Percentiles rank a stretch among this genome's conserved stretches.
phyloP scores from a whole-genome alignment of 202 grass and related monocot species.

The Saccharum hybrid region DNA sequence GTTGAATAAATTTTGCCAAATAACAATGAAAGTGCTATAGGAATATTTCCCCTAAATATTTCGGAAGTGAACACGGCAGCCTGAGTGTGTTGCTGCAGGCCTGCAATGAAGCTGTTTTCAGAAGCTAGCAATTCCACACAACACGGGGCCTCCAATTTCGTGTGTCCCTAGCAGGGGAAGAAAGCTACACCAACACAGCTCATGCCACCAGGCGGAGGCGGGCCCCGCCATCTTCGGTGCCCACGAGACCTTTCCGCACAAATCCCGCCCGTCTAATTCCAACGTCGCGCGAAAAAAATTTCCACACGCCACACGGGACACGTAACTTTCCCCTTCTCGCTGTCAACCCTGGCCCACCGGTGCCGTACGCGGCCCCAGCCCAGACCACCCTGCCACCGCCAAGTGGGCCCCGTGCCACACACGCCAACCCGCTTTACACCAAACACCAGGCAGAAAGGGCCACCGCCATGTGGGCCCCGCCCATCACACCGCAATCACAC shows the following conservation, averaged over 20 bases:
- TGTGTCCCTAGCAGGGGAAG: conserved; percentile 47
- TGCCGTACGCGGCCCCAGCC: conserved; percentile 9
- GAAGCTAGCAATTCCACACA: neutral
- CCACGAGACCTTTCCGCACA: conserved; percentile 65
- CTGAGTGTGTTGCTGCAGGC: neutral
- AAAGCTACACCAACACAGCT: conserved; percentile 60
- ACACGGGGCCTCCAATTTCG: neutral
- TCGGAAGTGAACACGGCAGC: too few relatives aligned
- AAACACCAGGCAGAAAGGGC: conserved; percentile 36
- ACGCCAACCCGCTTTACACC: conserved; percentile 46
- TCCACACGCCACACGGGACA: conserved; percentile 2
- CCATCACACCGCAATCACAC: conserved; percentile 54
- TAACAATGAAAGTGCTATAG: too few relatives aligned
- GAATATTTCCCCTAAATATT: too few relatives aligned
- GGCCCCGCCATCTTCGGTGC: conserved; percentile 50
- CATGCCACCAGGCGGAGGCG: conserved; percentile 35
- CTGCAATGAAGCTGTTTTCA: neutral
- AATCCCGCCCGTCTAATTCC: conserved; percentile 54
- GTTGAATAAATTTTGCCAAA: too few relatives aligned
- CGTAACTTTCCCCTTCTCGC: conserved; percentile 4
- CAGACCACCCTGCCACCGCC: neutral
- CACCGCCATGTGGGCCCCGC: conserved; percentile 46
- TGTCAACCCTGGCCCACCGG: neutral
- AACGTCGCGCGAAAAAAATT: neutral
- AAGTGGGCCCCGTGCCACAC: neutral